These are phyloP conservation scores for Rhizodiscina lignyota DNA, from an alignment of 495 filamentous ascomycete genomes.

Conservation along the genomic window DNA sequence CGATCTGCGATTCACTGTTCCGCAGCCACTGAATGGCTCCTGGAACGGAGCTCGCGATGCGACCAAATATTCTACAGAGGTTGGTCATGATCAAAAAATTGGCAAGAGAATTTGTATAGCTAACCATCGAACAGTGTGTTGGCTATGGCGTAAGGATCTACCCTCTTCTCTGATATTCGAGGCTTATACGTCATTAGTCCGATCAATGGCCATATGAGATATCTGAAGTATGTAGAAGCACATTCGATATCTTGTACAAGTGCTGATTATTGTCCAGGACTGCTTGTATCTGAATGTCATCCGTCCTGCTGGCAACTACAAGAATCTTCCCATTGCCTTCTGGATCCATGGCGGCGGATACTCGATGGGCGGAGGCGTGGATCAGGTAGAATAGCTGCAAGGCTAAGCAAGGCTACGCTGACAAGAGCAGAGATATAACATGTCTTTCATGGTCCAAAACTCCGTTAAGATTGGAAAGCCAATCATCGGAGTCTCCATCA, in stretches of 20 bases:
- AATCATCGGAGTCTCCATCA: conserved; percentile 43
- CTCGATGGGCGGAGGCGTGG: conserved; percentile 11
- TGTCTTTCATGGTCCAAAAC: conserved; percentile 34
- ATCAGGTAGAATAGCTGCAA: too few species aligned
- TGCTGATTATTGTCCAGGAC: too few species aligned
- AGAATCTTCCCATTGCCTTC: conserved; percentile 45
- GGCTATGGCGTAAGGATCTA: conserved; percentile 21
- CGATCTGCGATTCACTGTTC: conserved; percentile 38
- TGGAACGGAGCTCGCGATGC: conserved; percentile 16
- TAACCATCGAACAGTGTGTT: too few species aligned
- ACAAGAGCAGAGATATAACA: conserved; percentile 32
- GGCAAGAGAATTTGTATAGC: too few species aligned
- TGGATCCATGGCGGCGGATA: conserved; percentile 45
- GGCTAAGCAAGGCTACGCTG: too few species aligned
- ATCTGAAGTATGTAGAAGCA: too few species aligned
- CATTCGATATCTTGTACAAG: too few species aligned
- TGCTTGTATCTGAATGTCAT: conserved; percentile 51
- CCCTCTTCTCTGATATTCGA: neutral
- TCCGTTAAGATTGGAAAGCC: conserved; percentile 37
- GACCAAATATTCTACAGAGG: conserved; percentile 19
- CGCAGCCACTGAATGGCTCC: conserved; percentile 32
- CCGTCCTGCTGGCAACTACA: conserved; percentile 33
- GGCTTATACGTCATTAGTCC: conserved; percentile 4
- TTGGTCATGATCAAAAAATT: too few species aligned
- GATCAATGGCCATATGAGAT: too few species aligned